Evolutionary conservation across 1,284 basidiomycete genomes (phyloP).

Genomic region (Porogramme epimiltina): DNA sequence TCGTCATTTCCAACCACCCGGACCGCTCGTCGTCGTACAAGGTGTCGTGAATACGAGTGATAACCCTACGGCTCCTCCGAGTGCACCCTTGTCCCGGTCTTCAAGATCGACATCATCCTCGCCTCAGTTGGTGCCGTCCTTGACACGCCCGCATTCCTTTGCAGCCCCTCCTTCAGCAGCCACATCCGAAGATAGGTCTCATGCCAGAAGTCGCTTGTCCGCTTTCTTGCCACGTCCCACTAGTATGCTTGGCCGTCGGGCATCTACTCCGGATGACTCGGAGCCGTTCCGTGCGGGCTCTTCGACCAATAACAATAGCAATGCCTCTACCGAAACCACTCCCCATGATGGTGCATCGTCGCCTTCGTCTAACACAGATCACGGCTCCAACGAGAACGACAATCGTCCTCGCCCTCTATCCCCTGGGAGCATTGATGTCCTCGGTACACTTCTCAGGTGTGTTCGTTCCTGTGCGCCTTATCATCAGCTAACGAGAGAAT

Average conservation of each 20-base stretch:
- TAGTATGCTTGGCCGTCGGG: slow-evolving; percentile 22
- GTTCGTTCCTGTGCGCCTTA: slow-evolving; percentile 25
- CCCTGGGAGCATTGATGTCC: slow-evolving; percentile 75
- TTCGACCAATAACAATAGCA: no score
- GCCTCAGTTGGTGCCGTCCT: background rate
- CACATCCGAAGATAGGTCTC: slow-evolving; percentile 20
- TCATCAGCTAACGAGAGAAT: slow-evolving; percentile 3
- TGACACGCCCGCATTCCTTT: slow-evolving; percentile 20
- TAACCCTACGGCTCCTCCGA: slow-evolving; percentile 26
- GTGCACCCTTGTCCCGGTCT: slow-evolving; percentile 26
- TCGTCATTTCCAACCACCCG: slow-evolving; percentile 66
- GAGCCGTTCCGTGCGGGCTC: background rate
- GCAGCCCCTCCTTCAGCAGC: slow-evolving; percentile 12
- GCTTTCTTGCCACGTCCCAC: slow-evolving; percentile 28
- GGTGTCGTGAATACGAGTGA: slow-evolving; percentile 80
- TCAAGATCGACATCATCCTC: slow-evolving; percentile 8
- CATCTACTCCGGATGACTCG: slow-evolving; percentile 6
- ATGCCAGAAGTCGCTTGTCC: slow-evolving; percentile 25
- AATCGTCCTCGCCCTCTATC: slow-evolving; percentile 44
- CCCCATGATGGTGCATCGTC: background rate
- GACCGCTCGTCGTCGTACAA: slow-evolving; percentile 78
- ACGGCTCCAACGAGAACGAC: slow-evolving; percentile 15
- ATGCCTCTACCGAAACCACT: no score
- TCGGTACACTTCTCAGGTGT: slow-evolving; percentile 77
- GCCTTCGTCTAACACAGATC: slow-evolving; percentile 9